These are phyloP conservation scores for Fusarium sp. DNA, from an alignment of 2,329 filamentous ascomycete species.

Conservation along the genomic window DNA sequence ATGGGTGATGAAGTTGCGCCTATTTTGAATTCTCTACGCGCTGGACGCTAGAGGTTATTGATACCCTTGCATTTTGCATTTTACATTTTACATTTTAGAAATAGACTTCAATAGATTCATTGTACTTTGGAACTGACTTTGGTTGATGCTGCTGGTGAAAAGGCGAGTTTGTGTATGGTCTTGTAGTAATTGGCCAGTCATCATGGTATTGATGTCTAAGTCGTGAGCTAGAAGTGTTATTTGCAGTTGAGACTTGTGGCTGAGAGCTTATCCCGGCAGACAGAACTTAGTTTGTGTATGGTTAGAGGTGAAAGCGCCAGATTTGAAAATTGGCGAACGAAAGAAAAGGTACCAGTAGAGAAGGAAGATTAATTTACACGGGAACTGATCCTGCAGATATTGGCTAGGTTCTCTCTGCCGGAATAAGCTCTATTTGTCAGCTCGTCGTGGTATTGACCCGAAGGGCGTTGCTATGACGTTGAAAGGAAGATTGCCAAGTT, in stretches of 20 bases:
- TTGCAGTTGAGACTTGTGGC: too few species aligned
- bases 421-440: too few species aligned
- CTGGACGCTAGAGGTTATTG: slow-evolving; percentile 12
- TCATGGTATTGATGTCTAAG: too few species aligned
- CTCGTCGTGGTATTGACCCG: not conserved
- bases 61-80: slow-evolving; percentile 11
- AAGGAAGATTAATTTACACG: not conserved
- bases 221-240: too few species aligned
- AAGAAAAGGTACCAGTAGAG: fast-evolving
- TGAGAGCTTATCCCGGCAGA: too few species aligned
- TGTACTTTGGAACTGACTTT: fast-evolving
- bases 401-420: too few species aligned
- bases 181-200: too few species aligned
- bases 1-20: slow-evolving; percentile 33
- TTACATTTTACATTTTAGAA: not conserved
- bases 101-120: not conserved
- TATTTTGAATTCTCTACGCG: slow-evolving; percentile 18
- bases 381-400: not conserved
- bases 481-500: not conserved
- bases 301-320: not conserved
- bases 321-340: not conserved
- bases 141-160: too few species aligned
- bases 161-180: fast-evolving
- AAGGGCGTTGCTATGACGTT: slow-evolving; percentile 4
- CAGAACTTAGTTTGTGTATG: too few species aligned